Evolutionary conservation across 2,329 filamentous ascomycete species (phyloP).

Genomic region (Chalaropsis thielavioides): DNA sequence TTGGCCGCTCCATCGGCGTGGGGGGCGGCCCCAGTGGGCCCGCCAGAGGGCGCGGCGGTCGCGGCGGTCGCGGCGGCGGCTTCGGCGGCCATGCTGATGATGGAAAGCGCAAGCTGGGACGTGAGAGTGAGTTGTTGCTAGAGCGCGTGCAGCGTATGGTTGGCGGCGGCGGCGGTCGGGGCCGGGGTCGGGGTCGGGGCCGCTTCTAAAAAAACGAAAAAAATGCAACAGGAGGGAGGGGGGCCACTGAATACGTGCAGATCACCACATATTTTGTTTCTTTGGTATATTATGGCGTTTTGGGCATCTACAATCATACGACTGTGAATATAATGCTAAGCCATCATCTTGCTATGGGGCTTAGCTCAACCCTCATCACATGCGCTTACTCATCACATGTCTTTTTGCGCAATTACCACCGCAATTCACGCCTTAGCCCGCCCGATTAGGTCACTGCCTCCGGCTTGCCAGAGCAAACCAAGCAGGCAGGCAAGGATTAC

Average conservation of each 20-base stretch:
- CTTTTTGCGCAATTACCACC: neutral
- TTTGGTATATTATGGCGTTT: neutral
- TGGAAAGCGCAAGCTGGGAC: slow-evolving; percentile 56
- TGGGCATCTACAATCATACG: neutral
- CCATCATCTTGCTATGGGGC: neutral
- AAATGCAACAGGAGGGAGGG: neutral
- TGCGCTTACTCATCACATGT: neutral
- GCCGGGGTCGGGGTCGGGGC: neutral
- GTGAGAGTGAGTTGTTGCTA: slow-evolving; percentile 57
- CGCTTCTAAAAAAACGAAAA: neutral
- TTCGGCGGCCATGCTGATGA: slow-evolving; percentile 27
- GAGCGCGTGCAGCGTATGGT: slow-evolving; percentile 57
- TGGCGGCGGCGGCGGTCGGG: slow-evolving; percentile 22
- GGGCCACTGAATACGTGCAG: neutral
- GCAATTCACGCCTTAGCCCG: neutral
- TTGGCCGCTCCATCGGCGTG: slow-evolving; percentile 50
- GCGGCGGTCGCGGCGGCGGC: neutral
- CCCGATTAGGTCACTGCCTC: neutral
- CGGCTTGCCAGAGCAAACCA: neutral
- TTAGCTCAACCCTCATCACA: neutral
- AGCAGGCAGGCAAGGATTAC: neutral
- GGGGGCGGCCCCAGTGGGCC: slow-evolving; percentile 25
- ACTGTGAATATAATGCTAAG: neutral
- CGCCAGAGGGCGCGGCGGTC: neutral
- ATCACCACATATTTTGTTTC: neutral